Base-by-base conservation (phyloP, 2,329 filamentous ascomycete species). In the Epichloe sp. region DNA sequence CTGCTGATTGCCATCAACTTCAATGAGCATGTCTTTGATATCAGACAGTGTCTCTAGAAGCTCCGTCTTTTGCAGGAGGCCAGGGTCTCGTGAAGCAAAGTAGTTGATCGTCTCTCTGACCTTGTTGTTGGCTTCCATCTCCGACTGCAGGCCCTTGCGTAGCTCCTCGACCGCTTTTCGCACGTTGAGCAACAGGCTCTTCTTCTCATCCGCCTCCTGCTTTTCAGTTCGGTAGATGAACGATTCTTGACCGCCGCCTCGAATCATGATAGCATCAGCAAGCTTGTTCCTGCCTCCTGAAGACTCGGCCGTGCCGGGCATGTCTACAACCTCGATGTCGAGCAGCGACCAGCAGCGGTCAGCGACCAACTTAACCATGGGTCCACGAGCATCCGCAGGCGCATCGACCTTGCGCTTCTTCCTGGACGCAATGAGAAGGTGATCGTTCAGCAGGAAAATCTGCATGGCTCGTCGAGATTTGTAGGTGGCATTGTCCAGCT, bases 401-500 rank as follows among this genome's bases (percentile, higher is more conserved):
- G 78, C 82, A 55, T 96, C 90, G 3, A 83, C 74, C 60, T 90
- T 88, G 61, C 91, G 88, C 73, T 96, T 95, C 72, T 96, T 96
- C 58, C 87, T 83, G 23, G 87, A 88, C 4, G 93, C 93, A 47
- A 98, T 79, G 21, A 98, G 78, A 2, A 98, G 73, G 66, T 98
- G 90, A 62, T 98, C 93, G 63, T 97, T 98, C 3, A 98, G 75
- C 52, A 98, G 69, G 53, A 97, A 90, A 54, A 98, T 82, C 63
- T 95, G 88, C 66, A 97, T 90, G 31, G 89, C 83, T 42, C 93
- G 77, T 56, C 86, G 78, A 4, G 91, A 88, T 68, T 95, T 96
- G 82, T 95, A 97, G 0, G 93, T 98, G 11, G 93, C 93, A 56
- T 93, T 94, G 68, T 98, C 94, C 54, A 98, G 75, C 70, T 98